Evolutionary conservation across 2,329 filamentous ascomycete species (phyloP).

Genomic region (Clonostachys solani): DNA sequence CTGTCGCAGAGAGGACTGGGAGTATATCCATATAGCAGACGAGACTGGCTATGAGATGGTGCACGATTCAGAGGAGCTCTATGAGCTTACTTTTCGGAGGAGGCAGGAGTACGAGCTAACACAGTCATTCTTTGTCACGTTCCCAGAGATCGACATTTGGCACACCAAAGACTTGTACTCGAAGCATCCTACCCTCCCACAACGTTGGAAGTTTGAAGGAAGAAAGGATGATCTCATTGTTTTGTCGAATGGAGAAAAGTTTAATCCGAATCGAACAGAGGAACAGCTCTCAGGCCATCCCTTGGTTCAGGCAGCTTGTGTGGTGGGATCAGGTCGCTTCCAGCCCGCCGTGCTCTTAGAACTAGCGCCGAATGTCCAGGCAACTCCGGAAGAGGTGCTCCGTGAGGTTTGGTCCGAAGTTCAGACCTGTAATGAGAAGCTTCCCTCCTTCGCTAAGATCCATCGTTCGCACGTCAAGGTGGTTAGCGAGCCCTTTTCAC

Average conservation of each 20-base stretch:
- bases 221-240: slow-evolving; percentile 33
- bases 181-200: slow-evolving; percentile 21
- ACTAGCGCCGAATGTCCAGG: no score
- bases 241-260: slow-evolving; percentile 33
- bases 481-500: slow-evolving; percentile 37
- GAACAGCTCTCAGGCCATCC: slow-evolving; percentile 18
- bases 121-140: slow-evolving; percentile 34
- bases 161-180: slow-evolving; percentile 38
- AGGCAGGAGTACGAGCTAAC: slow-evolving; percentile 11
- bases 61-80: slow-evolving; percentile 12
- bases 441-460: slow-evolving; percentile 41
- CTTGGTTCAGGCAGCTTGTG: slow-evolving; percentile 18
- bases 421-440: slow-evolving; percentile 32
- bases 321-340: slow-evolving; percentile 22
- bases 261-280: slow-evolving; percentile 33
- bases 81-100: slow-evolving; percentile 24
- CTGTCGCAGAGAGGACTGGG: slow-evolving; percentile 19
- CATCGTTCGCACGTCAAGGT: no score
- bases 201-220: slow-evolving; percentile 27
- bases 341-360: slow-evolving; percentile 15
- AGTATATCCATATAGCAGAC: slow-evolving; percentile 17
- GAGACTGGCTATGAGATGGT: slow-evolving; percentile 11
- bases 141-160: slow-evolving; percentile 32
- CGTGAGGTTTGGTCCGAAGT: slow-evolving; percentile 38
- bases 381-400: no score